Percentiles rank a stretch among this genome's conserved stretches.
Conservation (phyloP, 495 filamentous ascomycete genomes). For the Penicillium psychrofluorescens region DNA sequence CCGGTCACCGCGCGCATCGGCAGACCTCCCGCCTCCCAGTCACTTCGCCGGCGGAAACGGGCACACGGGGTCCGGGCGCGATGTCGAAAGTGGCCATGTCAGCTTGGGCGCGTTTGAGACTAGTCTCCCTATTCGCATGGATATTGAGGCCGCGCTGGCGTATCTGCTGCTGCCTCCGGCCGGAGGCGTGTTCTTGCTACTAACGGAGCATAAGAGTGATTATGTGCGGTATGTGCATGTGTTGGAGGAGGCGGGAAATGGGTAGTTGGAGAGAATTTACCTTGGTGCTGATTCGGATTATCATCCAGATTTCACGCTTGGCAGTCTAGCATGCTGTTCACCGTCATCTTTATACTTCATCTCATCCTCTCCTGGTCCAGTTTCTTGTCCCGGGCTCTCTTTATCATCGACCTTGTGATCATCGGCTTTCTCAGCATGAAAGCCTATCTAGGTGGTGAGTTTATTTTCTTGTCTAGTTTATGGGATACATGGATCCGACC, state of each 20-base stretch:
- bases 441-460: slow-evolving; percentile 75
- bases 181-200: slow-evolving; percentile 74
- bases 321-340: slow-evolving; percentile 86
- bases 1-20: slow-evolving; percentile 31
- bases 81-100: slow-evolving; percentile 49
- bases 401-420: slow-evolving; percentile 64
- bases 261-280: too few species aligned
- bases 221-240: slow-evolving; percentile 70
- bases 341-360: slow-evolving; percentile 77
- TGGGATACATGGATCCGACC: background rate
- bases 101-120: slow-evolving; percentile 70
- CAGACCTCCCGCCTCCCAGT: slow-evolving; percentile 34
- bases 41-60: slow-evolving; percentile 30
- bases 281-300: too few species aligned
- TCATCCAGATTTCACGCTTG: slow-evolving; percentile 80
- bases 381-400: slow-evolving; percentile 76
- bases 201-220: slow-evolving; percentile 90
- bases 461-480: background rate
- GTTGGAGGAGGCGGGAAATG: too few species aligned
- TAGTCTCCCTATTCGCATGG: slow-evolving; percentile 72
- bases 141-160: slow-evolving; percentile 85
- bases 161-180: slow-evolving; percentile 84
- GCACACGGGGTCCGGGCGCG: slow-evolving; percentile 28
- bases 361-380: slow-evolving; percentile 77
- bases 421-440: slow-evolving; percentile 71